These are phyloP conservation scores for Parmelia sp. DNA, from an alignment of 495 filamentous ascomycete genomes.

Conservation along the genomic window DNA sequence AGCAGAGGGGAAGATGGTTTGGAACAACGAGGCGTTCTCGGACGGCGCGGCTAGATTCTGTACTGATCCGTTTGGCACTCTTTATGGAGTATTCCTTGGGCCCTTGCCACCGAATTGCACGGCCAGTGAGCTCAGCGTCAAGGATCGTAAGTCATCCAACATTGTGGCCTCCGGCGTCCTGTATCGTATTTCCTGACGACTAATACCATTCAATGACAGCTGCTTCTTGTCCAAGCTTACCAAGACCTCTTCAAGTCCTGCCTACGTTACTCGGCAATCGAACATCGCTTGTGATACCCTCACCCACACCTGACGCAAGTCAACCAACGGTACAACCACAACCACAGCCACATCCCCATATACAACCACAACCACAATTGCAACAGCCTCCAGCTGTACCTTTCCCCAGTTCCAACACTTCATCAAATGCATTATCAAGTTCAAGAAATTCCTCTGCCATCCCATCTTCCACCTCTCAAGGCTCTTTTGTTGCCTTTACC, in stretches of 20 bases:
- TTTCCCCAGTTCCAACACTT: background rate
- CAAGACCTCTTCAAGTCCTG: background rate
- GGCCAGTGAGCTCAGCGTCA: slow-evolving; percentile 5
- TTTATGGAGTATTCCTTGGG: slow-evolving; percentile 16
- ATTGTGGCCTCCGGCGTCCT: too few species aligned
- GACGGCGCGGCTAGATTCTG: slow-evolving; percentile 14
- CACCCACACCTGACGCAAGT: background rate
- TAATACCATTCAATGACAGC: background rate
- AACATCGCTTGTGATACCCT: background rate
- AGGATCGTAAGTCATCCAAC: slow-evolving; percentile 2
- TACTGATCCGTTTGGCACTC: slow-evolving; percentile 1
- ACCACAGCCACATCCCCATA: background rate
- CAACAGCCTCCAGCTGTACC: background rate
- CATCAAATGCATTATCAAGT: background rate
- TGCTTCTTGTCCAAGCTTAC: background rate
- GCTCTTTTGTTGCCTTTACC: background rate
- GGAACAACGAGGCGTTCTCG: slow-evolving; percentile 17
- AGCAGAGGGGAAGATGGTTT: slow-evolving; percentile 7
- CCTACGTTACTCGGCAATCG: background rate
- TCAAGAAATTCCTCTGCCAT: background rate
- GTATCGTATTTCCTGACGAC: background rate
- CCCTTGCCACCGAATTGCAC: slow-evolving; percentile 11
- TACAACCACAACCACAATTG: background rate
- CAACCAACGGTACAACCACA: background rate
- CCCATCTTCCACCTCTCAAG: background rate